Evolutionary conservation across 306 rosid species (phyloP), one percentile per base, ranked within the genome.

Genomic region (Casuarina glauca): DNA sequence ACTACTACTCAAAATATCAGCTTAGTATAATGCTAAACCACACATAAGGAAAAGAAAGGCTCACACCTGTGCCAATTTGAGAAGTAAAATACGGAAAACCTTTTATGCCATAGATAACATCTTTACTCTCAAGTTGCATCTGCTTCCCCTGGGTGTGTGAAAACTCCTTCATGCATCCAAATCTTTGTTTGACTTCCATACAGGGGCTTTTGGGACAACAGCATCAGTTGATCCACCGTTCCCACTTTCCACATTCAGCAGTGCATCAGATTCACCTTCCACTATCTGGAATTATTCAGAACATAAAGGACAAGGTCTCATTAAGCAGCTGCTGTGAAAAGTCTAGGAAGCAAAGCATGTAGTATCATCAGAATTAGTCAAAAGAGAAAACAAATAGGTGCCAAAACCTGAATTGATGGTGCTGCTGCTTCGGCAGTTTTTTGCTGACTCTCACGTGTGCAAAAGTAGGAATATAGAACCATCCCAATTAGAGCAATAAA

Each of bases 381-480:
- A 72, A 10, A 16, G 9, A 63, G 36, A n/a, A 32, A 45, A 9
- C 15, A 36, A 11, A 49, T 26, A 60, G 69, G 39, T 48, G 72
- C 73, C 43, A 72, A 62, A 76, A 93, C 98, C 98, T 93, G 90
- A 81, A 87, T 77, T 68, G 86, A 58, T 52, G 81, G 89, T 52
- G 87, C 79, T 75, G 90, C 70, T 72, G 83, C 82, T 77, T 94
- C 98, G 67, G 82, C 70, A 12, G 88, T 61, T 69, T 91, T 92
- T 78, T 91, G 93, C 88, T 89, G 97, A 86, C 85, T 88, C 86
- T 94, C 98, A 10, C 46, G 87, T 72, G 87, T 72, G 84, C 92
- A 94, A 66, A 71, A 84, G 81, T 90, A 92, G 53, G 98, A 94
- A 84, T 94, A 94, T 2, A 92, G 80, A 81, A 94, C 78, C 98